A percentile compares a stretch with the other conserved stretches of the same genome.
phyloP scores from a whole-genome alignment of 129 eudicot species.

The Glebionis coronaria region DNA sequence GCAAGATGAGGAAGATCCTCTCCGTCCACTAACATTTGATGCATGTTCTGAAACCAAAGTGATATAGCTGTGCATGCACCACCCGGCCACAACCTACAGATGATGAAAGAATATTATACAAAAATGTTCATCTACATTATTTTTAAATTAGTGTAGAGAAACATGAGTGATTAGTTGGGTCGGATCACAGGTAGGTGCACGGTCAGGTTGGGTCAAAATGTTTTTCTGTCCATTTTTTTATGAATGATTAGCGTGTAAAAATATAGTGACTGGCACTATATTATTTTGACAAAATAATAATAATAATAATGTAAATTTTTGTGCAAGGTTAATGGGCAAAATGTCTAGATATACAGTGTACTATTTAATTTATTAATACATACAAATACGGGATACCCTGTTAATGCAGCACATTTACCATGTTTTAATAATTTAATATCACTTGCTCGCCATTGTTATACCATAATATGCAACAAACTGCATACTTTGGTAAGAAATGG shows the following conservation, averaged over 20 bases:
- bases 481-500: too few species aligned
- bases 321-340: too few species aligned
- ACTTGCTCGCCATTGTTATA: too few species aligned
- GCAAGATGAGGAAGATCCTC: conserved; percentile 89
- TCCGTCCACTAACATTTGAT: conserved; percentile 35
- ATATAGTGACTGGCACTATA: not conserved
- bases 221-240: not conserved
- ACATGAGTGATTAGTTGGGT: too few species aligned
- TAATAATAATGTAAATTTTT: not conserved
- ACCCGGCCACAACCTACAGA: conserved; percentile 94
- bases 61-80: conserved; percentile 87
- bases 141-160: not conserved
- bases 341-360: too few species aligned
- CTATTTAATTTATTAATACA: too few species aligned
- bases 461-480: too few species aligned
- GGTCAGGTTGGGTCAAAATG: not conserved
- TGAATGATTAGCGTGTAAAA: not conserved
- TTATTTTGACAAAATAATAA: too few species aligned
- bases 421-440: not conserved
- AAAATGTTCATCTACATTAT: not conserved
- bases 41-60: conserved; percentile 74
- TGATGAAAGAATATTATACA: conserved; percentile 13
- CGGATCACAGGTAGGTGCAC: not conserved
- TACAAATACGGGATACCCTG: too few species aligned
- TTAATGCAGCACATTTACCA: too few species aligned